phyloP scores from a whole-genome alignment of 257 asterid genomes.

The Nicotiana undulata region DNA sequence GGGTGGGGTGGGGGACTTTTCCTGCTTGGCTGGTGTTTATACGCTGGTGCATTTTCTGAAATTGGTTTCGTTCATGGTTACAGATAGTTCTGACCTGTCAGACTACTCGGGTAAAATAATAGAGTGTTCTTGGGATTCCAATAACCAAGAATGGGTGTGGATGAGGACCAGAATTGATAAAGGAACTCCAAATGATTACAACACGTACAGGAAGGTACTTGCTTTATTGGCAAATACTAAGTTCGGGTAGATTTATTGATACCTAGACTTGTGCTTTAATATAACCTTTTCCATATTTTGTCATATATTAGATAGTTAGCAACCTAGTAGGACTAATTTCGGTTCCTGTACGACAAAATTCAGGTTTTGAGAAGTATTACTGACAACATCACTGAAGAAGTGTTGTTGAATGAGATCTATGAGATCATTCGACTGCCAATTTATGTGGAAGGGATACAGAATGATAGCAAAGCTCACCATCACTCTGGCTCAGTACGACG shows the following conservation, averaged over 20 bases:
- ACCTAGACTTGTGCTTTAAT: not conserved
- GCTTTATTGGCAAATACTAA: not conserved
- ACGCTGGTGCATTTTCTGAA: conserved; percentile 16
- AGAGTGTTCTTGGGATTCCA: conserved; percentile 75
- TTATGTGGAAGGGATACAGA: conserved; percentile 80
- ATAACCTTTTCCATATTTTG: not conserved
- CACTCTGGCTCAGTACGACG: conserved; percentile 37
- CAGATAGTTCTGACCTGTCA: conserved; percentile 63
- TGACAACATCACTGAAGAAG: conserved; percentile 84
- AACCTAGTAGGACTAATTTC: not conserved
- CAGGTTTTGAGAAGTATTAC: conserved; percentile 87
- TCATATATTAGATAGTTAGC: not conserved
- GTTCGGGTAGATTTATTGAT: not conserved
- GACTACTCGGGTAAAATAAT: conserved; percentile 67
- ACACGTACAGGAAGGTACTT: conserved; percentile 77
- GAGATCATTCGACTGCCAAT: conserved; percentile 82
- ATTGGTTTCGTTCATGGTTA: conserved; percentile 1
- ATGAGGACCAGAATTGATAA: conserved; percentile 84
- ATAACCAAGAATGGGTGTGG: conserved; percentile 64
- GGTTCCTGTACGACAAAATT: not conserved
- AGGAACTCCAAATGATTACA: conserved; percentile 81
- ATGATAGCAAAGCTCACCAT: conserved; percentile 60
- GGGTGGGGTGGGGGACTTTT: not conserved
- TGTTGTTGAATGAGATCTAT: conserved; percentile 58
- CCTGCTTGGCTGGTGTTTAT: not conserved